phyloP scores from a whole-genome alignment of 345 rosid species.

The Turnera subulata region DNA sequence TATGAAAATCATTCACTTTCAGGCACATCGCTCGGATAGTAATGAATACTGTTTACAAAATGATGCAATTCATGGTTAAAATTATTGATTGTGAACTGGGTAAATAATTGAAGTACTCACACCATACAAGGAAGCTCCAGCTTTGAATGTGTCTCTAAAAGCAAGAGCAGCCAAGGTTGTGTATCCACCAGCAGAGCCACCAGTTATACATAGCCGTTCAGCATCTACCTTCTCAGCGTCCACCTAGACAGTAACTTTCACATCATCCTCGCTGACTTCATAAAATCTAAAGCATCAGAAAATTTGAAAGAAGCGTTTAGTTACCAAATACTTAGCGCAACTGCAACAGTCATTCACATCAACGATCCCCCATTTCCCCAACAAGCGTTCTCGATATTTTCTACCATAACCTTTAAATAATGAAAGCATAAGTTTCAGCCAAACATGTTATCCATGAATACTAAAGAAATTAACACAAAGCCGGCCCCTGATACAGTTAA shows the following conservation, averaged over 20 bases:
- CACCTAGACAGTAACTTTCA: slow-evolving; percentile 45
- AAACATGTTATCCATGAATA: neutral
- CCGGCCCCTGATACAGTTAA: too few relatives aligned
- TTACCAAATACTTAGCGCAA: slow-evolving; percentile 88
- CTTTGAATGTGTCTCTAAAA: slow-evolving; percentile 76
- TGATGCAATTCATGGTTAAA: neutral
- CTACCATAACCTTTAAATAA: slow-evolving; percentile 79
- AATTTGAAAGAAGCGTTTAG: neutral
- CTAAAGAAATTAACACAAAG: too few relatives aligned
- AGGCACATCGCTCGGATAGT: too few relatives aligned
- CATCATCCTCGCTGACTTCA: neutral
- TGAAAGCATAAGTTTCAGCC: slow-evolving; percentile 1
- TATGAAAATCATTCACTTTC: too few relatives aligned
- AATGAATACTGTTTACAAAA: too few relatives aligned
- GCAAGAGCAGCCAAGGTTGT: slow-evolving; percentile 94
- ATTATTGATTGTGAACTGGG: too few relatives aligned
- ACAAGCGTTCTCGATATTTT: slow-evolving; percentile 83
- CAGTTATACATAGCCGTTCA: slow-evolving; percentile 81
- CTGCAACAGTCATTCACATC: slow-evolving; percentile 96
- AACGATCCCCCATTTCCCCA: slow-evolving; percentile 78
- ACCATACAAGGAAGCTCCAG: slow-evolving; percentile 91
- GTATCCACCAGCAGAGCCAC: slow-evolving; percentile 98
- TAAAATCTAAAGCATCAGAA: slow-evolving; percentile 1
- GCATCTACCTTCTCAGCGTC: slow-evolving; percentile 71
- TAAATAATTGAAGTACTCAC: slow-evolving; percentile 40